phyloP scores from a whole-genome alignment of 805 yeast genomes.

The Metschnikowia picachoensis region DNA sequence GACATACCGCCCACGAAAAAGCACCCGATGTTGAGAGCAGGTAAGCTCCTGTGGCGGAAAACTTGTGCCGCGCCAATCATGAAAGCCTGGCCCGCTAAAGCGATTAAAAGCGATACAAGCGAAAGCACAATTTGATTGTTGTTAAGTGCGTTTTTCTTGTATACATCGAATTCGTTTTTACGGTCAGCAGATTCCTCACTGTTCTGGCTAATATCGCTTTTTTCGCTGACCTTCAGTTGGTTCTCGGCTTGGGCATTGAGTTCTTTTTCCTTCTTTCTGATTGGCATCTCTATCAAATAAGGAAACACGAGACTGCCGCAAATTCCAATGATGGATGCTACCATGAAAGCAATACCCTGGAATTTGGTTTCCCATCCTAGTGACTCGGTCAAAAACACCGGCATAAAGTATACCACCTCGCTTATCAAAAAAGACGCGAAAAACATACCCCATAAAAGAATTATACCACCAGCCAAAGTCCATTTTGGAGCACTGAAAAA shows the following conservation, averaged over 20 bases:
- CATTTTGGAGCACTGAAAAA: not conserved
- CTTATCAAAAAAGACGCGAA: not conserved
- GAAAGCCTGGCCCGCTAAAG: not conserved
- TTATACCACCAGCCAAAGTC: not conserved
- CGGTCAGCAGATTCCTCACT: not conserved
- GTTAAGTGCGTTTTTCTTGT: not conserved
- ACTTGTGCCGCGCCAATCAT: not conserved
- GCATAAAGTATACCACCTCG: not conserved
- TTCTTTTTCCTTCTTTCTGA: not conserved
- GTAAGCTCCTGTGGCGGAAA: not conserved
- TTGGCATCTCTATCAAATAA: not conserved
- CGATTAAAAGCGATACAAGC: not conserved
- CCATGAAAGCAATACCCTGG: not conserved
- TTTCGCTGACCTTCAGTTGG: not conserved
- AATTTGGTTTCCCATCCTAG: not conserved
- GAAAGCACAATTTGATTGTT: not conserved
- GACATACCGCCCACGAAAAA: not conserved
- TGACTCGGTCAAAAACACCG: not conserved
- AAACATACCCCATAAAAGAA: not conserved
- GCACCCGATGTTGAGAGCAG: not conserved
- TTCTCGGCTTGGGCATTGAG: not conserved
- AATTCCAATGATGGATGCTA: not conserved
- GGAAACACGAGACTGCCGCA: not conserved
- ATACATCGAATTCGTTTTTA: not conserved
- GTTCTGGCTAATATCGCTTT: not conserved